Percentiles rank a stretch among this genome's conserved stretches.
Evolutionary conservation across 108 stramenopile genomes (phyloP).

Genomic region (Discostella pseudostelligera): DNA sequence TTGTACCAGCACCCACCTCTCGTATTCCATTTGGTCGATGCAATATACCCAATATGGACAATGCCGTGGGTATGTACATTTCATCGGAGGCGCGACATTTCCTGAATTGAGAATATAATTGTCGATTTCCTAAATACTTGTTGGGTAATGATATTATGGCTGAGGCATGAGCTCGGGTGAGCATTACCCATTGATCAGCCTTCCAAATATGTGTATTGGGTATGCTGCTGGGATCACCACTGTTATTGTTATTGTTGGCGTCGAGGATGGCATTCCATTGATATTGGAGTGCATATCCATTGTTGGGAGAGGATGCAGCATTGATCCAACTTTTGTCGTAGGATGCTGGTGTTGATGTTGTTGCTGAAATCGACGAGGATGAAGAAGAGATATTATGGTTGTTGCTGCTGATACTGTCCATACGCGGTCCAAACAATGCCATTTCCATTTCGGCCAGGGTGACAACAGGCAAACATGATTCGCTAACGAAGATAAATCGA

Average conservation of each 20-base stretch:
- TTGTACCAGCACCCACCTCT: constrained; percentile 20
- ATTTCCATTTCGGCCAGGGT: constrained; percentile 59
- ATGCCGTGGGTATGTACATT: constrained; percentile 80
- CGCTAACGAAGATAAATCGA: constrained; percentile 80
- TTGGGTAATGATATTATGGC: constrained; percentile 46
- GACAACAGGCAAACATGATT: constrained; percentile 82
- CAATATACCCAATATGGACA: constrained; percentile 67
- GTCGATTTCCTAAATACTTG: constrained; percentile 51
- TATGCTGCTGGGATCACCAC: too few species aligned
- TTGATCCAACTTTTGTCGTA: constrained; percentile 70
- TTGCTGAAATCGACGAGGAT: too few species aligned
- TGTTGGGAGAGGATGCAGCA: constrained; percentile 68
- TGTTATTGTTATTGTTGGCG: too few species aligned
- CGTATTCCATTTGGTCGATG: constrained; percentile 8
- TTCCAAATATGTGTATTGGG: constrained; percentile 79
- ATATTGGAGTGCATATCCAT: constrained; percentile 76
- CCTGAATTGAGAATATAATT: constrained; percentile 72
- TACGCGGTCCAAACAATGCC: constrained; percentile 48
- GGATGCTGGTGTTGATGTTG: constrained; percentile 1
- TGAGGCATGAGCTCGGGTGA: constrained; percentile 62
- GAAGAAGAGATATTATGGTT: background rate
- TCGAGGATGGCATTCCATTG: constrained; percentile 79
- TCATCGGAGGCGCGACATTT: constrained; percentile 81
- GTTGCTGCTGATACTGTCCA: background rate
- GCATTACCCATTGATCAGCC: constrained; percentile 86